Percentiles rank a stretch among this genome's conserved stretches.
Conservation (phyloP, 768 basidiomycete species). For the Russula brevipes region DNA sequence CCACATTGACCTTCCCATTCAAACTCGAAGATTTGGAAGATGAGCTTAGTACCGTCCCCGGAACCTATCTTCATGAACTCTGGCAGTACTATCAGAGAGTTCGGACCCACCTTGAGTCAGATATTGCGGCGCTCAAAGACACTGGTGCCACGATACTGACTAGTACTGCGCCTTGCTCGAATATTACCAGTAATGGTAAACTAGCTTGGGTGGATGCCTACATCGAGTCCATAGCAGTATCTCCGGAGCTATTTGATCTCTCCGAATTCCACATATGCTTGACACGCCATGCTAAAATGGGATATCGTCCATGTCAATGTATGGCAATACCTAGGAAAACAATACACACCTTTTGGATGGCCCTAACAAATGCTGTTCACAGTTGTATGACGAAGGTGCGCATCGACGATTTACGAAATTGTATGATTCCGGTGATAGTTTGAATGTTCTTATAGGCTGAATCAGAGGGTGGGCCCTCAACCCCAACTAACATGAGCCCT, state of each 20-base stretch:
- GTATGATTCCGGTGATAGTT: neutral
- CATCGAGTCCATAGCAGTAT: neutral
- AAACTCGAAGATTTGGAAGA: slow-evolving; percentile 1
- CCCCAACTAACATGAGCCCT: neutral
- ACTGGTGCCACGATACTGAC: neutral
- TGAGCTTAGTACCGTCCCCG: neutral
- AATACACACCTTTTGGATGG: slow-evolving; percentile 9
- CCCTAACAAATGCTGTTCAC: neutral
- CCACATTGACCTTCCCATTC: neutral
- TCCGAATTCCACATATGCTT: slow-evolving; percentile 10
- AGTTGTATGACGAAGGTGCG: slow-evolving; percentile 4
- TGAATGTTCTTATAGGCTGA: neutral
- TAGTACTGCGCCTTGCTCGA: neutral
- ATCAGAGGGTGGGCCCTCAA: neutral
- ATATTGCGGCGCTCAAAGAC: neutral
- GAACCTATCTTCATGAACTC: slow-evolving; percentile 9
- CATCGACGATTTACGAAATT: neutral
- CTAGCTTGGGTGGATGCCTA: slow-evolving; percentile 6
- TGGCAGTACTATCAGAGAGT: slow-evolving; percentile 11
- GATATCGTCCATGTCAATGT: neutral
- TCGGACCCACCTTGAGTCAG: neutral
- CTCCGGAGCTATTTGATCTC: neutral
- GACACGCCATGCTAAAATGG: neutral
- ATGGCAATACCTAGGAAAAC: neutral
- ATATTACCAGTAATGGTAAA: neutral